phyloP scores from a whole-genome alignment of 257 asterid species.

The Solanum rostratum region DNA sequence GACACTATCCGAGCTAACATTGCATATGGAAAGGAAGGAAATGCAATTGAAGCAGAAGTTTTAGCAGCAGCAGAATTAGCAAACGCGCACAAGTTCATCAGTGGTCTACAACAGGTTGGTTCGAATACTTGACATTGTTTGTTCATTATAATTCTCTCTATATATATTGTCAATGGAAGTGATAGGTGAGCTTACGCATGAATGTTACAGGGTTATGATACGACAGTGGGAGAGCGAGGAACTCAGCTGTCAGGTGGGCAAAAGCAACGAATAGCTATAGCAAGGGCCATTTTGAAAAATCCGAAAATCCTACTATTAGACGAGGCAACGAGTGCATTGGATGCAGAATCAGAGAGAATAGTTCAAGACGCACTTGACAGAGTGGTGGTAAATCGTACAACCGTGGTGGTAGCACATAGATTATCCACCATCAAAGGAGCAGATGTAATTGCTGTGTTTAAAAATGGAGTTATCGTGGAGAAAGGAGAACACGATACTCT shows the following conservation, averaged over 20 bases:
- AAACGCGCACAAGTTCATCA: conserved; percentile 81
- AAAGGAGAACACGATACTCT: conserved; percentile 67
- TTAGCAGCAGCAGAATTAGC: conserved; percentile 71
- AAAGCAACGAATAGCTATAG: conserved; percentile 86
- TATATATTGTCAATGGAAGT: not conserved
- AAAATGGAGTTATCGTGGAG: conserved; percentile 68
- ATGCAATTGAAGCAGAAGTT: conserved; percentile 75
- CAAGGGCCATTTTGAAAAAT: conserved; percentile 66
- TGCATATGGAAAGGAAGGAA: conserved; percentile 68
- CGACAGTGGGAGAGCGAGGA: conserved; percentile 78
- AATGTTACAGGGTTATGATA: conserved; percentile 51
- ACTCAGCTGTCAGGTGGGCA: conserved; percentile 80
- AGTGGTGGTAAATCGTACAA: conserved; percentile 65
- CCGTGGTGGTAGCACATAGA: conserved; percentile 80
- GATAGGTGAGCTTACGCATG: not conserved
- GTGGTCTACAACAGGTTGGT: conserved; percentile 44
- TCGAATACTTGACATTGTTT: not conserved
- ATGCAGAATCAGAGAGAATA: conserved; percentile 72
- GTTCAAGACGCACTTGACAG: conserved; percentile 78
- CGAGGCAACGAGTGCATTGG: conserved; percentile 84
- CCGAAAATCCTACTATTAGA: conserved; percentile 68
- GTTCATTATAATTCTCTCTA: not conserved
- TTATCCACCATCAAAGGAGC: conserved; percentile 72
- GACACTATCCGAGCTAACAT: conserved; percentile 79
- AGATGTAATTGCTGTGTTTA: conserved; percentile 70